Percentiles rank a stretch among this genome's conserved stretches.
These are phyloP conservation scores for Apocynum venetum DNA, from an alignment of 257 asterid genomes.

Conservation along the genomic window DNA sequence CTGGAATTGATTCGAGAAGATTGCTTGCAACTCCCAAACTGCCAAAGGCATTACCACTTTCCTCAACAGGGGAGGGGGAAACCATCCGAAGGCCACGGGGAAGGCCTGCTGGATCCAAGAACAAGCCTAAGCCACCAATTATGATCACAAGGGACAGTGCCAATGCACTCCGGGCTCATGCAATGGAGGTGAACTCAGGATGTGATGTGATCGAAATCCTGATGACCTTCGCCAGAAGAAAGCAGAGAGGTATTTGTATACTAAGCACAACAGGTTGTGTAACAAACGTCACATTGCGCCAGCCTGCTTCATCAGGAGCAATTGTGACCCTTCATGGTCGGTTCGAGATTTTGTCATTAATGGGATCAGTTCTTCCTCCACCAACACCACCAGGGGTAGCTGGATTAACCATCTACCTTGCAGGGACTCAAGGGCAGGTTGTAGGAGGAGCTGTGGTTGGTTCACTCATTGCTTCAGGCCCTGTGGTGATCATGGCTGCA, in stretches of 20 bases:
- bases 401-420: constrained; percentile 69
- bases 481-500: constrained; percentile 92
- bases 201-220: constrained; percentile 66
- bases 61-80: constrained; percentile 28
- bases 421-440: constrained; percentile 89
- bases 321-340: constrained; percentile 77
- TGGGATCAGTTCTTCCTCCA: constrained; percentile 80
- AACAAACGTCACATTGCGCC: constrained; percentile 70
- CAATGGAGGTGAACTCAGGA: constrained; percentile 75
- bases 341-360: constrained; percentile 71
- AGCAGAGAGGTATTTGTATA: constrained; percentile 68
- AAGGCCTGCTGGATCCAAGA: constrained; percentile 86
- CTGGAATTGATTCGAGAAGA: constrained; percentile 25
- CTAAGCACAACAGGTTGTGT: constrained; percentile 86
- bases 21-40: constrained; percentile 18
- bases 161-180: constrained; percentile 78
- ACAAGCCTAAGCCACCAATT: constrained; percentile 94
- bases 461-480: constrained; percentile 79
- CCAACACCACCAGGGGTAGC: constrained; percentile 86
- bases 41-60: constrained; percentile 23
- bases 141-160: constrained; percentile 85
- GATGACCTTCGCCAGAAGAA: constrained; percentile 51
- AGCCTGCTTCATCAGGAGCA: constrained; percentile 71
- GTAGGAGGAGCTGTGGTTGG: constrained; percentile 87
- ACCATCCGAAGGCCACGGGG: constrained; percentile 69